These are phyloP conservation scores for Helminthosporium solani DNA, from an alignment of 2,329 filamentous ascomycete species.

Conservation along the genomic window DNA sequence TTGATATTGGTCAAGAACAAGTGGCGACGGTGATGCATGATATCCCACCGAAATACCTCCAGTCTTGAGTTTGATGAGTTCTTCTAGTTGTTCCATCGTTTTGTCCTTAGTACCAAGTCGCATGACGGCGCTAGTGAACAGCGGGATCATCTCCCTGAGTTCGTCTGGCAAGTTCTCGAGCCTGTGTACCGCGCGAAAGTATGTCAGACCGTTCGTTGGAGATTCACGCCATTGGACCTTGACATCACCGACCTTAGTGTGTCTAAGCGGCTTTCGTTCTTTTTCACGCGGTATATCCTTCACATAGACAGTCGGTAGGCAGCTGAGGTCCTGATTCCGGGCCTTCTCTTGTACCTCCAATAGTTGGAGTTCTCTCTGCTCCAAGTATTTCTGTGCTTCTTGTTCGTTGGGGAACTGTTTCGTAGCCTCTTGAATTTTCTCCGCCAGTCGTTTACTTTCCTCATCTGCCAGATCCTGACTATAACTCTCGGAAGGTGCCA, in stretches of 20 bases:
- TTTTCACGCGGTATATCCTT: conserved; percentile 82
- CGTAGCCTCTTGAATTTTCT: conserved; percentile 71
- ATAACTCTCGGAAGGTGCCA: conserved; percentile 80
- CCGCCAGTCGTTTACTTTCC: conserved; percentile 71
- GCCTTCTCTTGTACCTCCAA: conserved; percentile 81
- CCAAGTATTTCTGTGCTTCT: conserved; percentile 69
- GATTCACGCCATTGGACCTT: conserved; percentile 88
- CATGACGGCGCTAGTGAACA: conserved; percentile 93
- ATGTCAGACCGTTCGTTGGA: conserved; percentile 92
- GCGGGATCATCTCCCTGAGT: conserved; percentile 76
- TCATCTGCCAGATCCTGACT: conserved; percentile 72
- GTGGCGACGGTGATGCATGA: conserved; percentile 76
- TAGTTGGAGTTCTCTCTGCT: conserved; percentile 75
- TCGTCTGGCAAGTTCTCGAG: conserved; percentile 80
- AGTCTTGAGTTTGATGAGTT: conserved; percentile 93
- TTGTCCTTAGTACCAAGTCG: conserved; percentile 84
- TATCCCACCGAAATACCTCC: conserved; percentile 85
- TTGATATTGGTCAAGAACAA: conserved; percentile 66
- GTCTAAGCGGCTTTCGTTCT: conserved; percentile 67
- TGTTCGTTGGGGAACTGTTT: conserved; percentile 68
- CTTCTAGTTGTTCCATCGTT: conserved; percentile 92
- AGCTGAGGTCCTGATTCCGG: conserved; percentile 80
- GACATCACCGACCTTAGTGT: conserved; percentile 60
- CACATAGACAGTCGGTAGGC: conserved; percentile 83
- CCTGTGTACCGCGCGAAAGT: conserved; percentile 85